Conservation (phyloP, 2,329 filamentous ascomycete genomes). For the Pseudogymnoascus sp. region DNA sequence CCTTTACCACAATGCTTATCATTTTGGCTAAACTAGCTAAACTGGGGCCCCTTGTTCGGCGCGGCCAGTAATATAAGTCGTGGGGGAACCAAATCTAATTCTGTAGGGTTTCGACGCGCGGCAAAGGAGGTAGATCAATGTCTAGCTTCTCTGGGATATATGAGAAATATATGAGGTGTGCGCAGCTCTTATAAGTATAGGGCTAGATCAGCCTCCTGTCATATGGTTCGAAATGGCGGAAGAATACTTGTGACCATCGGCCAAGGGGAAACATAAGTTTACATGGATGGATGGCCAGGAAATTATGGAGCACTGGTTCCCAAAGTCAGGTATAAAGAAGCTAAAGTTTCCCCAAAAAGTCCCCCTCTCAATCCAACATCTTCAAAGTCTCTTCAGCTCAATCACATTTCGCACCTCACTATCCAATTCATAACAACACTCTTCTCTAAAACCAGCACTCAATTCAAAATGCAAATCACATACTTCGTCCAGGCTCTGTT, state of each 20-base stretch:
- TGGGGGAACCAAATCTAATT: neutral
- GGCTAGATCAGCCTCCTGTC: neutral
- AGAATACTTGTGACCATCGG: neutral
- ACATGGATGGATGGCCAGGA: neutral
- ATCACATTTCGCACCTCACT: neutral
- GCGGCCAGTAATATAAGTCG: neutral
- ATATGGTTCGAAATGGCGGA: neutral
- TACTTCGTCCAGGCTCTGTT: neutral
- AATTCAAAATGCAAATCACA: slow-evolving; percentile 4
- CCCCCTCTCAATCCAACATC: neutral
- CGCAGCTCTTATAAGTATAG: slow-evolving; percentile 1
- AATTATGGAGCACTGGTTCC: neutral
- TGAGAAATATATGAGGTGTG: neutral
- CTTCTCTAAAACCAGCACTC: neutral
- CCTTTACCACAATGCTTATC: neutral
- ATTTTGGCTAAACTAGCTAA: neutral
- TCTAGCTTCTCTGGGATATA: neutral
- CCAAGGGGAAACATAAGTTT: neutral
- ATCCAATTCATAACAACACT: neutral
- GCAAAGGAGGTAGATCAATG: neutral
- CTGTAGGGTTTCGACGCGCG: neutral
- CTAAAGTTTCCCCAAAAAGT: neutral
- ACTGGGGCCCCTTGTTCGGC: neutral
- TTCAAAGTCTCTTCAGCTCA: neutral
- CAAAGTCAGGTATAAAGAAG: neutral